Conservation (phyloP, 148 eudicot genomes). For the Fallopia convolvulus region DNA sequence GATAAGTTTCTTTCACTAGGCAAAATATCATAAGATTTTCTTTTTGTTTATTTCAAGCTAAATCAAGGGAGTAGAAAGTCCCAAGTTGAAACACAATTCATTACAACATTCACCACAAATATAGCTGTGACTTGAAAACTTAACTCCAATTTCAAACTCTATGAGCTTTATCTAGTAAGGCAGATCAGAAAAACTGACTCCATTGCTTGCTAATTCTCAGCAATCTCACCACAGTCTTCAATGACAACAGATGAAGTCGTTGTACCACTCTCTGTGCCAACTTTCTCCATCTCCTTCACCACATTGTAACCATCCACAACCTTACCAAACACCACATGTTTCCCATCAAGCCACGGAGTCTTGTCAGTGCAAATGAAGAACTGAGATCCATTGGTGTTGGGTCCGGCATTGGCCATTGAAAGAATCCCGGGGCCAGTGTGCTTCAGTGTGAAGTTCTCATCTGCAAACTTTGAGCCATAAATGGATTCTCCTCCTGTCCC, state of each 20-base stretch:
- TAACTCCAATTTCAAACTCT: neutral
- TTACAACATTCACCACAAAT: slow-evolving; percentile 4
- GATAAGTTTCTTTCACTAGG: neutral
- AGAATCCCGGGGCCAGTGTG: slow-evolving; percentile 32
- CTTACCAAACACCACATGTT: slow-evolving; percentile 57
- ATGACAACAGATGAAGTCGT: slow-evolving; percentile 30
- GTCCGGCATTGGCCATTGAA: slow-evolving; percentile 60
- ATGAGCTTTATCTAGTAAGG: neutral
- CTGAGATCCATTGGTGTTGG: slow-evolving; percentile 44
- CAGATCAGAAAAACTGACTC: neutral
- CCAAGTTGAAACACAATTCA: neutral
- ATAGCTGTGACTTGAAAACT: neutral
- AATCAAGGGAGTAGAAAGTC: neutral
- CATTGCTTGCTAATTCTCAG: neutral
- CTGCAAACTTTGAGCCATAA: slow-evolving; percentile 60
- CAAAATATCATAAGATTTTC: neutral
- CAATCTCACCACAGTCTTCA: slow-evolving; percentile 46
- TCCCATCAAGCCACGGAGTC: slow-evolving; percentile 55
- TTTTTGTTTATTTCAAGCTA: neutral
- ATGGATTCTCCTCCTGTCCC: slow-evolving; percentile 91
- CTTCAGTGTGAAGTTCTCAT: slow-evolving; percentile 59
- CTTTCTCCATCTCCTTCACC: slow-evolving; percentile 54
- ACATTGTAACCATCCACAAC: slow-evolving; percentile 56
- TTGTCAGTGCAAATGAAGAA: slow-evolving; percentile 44
- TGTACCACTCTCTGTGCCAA: slow-evolving; percentile 28